Base-by-base conservation (phyloP, 257 asterid genomes). In the Echites panduratus region DNA sequence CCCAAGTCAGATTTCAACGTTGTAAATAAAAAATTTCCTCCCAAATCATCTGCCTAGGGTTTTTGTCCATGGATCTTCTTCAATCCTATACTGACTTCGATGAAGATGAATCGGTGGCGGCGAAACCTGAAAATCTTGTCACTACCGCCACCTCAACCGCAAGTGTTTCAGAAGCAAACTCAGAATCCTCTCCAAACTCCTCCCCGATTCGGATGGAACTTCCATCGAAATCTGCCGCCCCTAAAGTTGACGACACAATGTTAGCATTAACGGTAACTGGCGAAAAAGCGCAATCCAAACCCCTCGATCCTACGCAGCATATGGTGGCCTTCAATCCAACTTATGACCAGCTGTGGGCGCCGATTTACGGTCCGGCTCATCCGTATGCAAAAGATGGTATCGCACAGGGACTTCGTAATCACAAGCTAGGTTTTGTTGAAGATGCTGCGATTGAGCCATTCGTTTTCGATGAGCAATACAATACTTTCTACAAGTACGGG, bases 381-480 rank as follows among this genome's bases (percentile, higher is more conserved):
- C 99, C 99, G 14, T 92, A 88, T 66, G 97, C 98, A 7, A 95
- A 95, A 50, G 99, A 95, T 73, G 99, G 99, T 11, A 84, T 95
- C n/a, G 97, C 99, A 3, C 99, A 91, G 62, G 99, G 99, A 9
- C 86, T 91, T 61, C 89, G 99, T 57, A 95, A 95, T 75, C 99
- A 95, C 85, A 95, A 95, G 83, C 85, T 95, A 1, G 99, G 98
- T 66, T 91, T 92, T 45, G 99, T 95, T 1, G 99, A 95, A 41
- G 73, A 95, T 64, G 98, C 99, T 2, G 70, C 87, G 4, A 87
- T 92, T 9, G 96, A 81, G 70, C 81, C 97, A 6, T 95, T 95
- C 56, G 96, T 89, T 19, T 95, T 95, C 45, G 99, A 95, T 24
- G 99, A 95, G 68, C 99, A 95, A 91, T 95, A 95, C 67, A 95